Base-by-base conservation (phyloP, 1,139 yeast genomes). In the Yamadazyma kanchanaburiensis region DNA sequence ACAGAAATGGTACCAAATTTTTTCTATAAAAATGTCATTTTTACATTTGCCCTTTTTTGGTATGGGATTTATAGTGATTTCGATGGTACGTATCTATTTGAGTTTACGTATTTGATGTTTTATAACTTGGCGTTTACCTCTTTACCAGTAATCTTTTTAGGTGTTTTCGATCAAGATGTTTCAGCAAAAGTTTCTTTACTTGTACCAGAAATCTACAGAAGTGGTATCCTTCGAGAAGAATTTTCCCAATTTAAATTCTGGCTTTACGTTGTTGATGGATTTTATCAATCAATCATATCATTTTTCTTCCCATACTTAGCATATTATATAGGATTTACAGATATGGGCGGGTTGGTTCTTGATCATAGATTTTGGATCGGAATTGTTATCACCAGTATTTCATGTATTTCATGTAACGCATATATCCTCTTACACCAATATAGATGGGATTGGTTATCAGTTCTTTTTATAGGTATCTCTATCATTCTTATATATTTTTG, bases 51-150 rank as follows among this genome's bases (percentile, higher is more conserved):
- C 0, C 66, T 88, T 43, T 91, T 88, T 55, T 91, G 97, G 97
- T 91, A 81, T 56, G 96, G 96, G 48, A 71, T 87, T 31, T 85
- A 72, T 60, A 74, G 77, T 52, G 73, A 84, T 53, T 91, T 85
- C 53, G 98, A 91, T 59, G 96, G 96, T 11, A 70, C 96, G 2
- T 91, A 91, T 53, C 64, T 91, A 51, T 88, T 83, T 53, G 97
- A 91, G 60, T 89, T 80, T 62, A 89, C 97, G 21, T 89, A 82
- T 54, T 70, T 91, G 63, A 87, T 84, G 80, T 83, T 91, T 53
- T 89, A 86, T 64, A 89, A 86, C 56, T 73, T 91, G 70, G 97
- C 96, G 7, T 91, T 88, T 51, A 89, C 98, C 0, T 88, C 97
- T 4, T 64, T 89, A 39, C 97, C 98, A 0, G 89, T 91, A 37